phyloP scores from a whole-genome alignment of 1,284 basidiomycete species.

The Rhodofomes roseus region DNA sequence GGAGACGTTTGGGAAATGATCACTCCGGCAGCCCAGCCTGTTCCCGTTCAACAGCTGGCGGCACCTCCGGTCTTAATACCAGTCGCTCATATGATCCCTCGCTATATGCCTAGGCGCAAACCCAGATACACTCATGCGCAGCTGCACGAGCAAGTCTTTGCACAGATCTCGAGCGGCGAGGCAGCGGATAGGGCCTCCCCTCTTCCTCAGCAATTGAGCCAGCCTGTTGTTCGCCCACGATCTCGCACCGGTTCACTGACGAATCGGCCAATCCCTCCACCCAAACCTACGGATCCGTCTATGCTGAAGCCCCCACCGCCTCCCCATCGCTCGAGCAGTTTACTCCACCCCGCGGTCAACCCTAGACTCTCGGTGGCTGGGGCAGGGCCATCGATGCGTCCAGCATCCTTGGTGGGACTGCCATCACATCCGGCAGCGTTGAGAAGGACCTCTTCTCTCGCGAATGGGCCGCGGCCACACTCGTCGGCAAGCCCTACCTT shows the following conservation, averaged over 20 bases:
- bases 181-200: not conserved
- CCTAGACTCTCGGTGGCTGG: slow-evolving; percentile 3
- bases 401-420: slow-evolving; percentile 13
- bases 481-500: slow-evolving; percentile 13
- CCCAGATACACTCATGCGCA: slow-evolving; percentile 20
- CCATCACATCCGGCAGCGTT: slow-evolving; percentile 19
- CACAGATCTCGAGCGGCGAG: not conserved
- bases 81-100: not conserved
- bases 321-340: slow-evolving; percentile 3
- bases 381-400: slow-evolving; percentile 1
- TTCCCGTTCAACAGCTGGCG: no score
- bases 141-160: slow-evolving; percentile 19
- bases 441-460: slow-evolving; percentile 10
- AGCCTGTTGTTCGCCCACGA: slow-evolving; percentile 9
- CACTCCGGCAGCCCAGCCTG: not conserved
- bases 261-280: slow-evolving; percentile 15
- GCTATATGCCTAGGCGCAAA: not conserved
- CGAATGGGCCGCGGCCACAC: slow-evolving; percentile 8
- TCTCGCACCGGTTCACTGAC: slow-evolving; percentile 24
- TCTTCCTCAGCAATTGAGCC: not conserved
- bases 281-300: slow-evolving; percentile 8
- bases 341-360: not conserved
- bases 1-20: not conserved
- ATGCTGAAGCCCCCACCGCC: slow-evolving; percentile 2
- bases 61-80: not conserved